Base-by-base conservation (phyloP, 768 basidiomycete genomes). In the Clavulina sp. region DNA sequence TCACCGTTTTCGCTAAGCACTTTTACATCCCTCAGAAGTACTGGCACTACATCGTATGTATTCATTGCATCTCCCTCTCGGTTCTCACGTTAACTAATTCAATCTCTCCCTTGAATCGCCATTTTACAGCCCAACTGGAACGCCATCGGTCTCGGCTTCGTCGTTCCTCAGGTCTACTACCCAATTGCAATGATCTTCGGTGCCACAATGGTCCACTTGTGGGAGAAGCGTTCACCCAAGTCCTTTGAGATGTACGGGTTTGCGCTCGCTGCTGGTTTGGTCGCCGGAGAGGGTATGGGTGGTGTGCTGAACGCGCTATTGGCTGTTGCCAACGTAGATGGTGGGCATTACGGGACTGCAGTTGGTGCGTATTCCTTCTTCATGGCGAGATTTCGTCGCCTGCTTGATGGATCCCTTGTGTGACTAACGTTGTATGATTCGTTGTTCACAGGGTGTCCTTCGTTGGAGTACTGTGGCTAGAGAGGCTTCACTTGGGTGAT, bases 211-310 rank as follows among this genome's bases (percentile, higher is more conserved):
- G 71, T 70, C 62, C 70, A 63, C 57, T 48, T 74, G 60, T 78
- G 76, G 76, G 58, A 62, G 48, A 68, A 64, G 61, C 60, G 65
- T 9, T 70, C 62, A 60, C 74, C 72, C 2, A 62, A 52, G 23
- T 54, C 62, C 34, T 75, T 62, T 57, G 76, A 76, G 56, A 71
- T 75, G 71, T 76, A 75, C 62, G 74, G 75, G 69, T 77, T 76
- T 58, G 70, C 74, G 29, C 53, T 75, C 56, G 65, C 74, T 48
- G 72, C 72, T 48, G 76, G 76, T 57, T 63, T 75, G 53, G 64
- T 77, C 31, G 74, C 75, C 32, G 76, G 76, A 26, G 76, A 77
- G 56, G 77, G 77, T 63, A 65, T 78, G 31, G 77, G 75, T 28
- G 77, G 76, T 59, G 75, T 78, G 48, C 69, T 77, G 60, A 71